Percentiles rank a stretch among this genome's conserved stretches.
Evolutionary conservation across 2,329 filamentous ascomycete genomes (phyloP).

Genomic region (Tolypocladium album): DNA sequence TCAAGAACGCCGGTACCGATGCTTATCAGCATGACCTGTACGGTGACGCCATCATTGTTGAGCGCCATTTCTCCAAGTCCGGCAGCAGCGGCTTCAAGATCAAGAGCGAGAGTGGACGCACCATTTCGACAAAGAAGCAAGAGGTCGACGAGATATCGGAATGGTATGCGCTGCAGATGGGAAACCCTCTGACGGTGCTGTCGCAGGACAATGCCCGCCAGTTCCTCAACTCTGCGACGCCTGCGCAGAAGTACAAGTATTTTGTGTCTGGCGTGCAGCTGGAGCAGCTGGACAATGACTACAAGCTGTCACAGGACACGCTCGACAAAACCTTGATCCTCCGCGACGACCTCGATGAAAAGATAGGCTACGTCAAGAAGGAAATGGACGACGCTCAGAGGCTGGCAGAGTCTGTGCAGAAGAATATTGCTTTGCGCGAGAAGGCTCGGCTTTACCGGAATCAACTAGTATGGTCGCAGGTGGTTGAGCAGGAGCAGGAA

Average conservation of each 20-base stretch:
- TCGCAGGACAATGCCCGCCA: slow-evolving; percentile 92
- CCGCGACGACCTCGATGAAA: slow-evolving; percentile 23
- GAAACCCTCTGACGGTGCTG: slow-evolving; percentile 92
- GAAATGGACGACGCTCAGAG: slow-evolving; percentile 48
- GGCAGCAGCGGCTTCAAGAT: slow-evolving; percentile 79
- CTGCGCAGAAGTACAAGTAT: slow-evolving; percentile 86
- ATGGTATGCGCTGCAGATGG: slow-evolving; percentile 85
- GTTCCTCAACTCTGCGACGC: slow-evolving; percentile 77
- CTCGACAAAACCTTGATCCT: slow-evolving; percentile 51
- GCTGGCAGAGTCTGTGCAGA: slow-evolving; percentile 54
- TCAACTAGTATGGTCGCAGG: slow-evolving; percentile 80
- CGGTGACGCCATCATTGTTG: slow-evolving; percentile 78
- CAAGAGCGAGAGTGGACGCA: slow-evolving; percentile 58
- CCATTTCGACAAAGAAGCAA: slow-evolving; percentile 71
- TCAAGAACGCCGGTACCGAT: slow-evolving; percentile 82
- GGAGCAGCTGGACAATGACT: slow-evolving; percentile 85
- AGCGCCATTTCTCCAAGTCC: slow-evolving; percentile 70
- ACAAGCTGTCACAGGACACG: slow-evolving; percentile 69
- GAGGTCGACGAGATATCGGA: slow-evolving; percentile 92
- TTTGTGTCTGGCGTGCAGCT: slow-evolving; percentile 92
- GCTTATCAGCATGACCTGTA: slow-evolving; percentile 77
- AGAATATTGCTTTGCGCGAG: slow-evolving; percentile 53
- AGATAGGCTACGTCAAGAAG: slow-evolving; percentile 23
- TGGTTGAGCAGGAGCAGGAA: slow-evolving; percentile 59
- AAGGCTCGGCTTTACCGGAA: slow-evolving; percentile 47